A percentile compares a stretch with the other conserved stretches of the same genome.
These are phyloP conservation scores for Hypoxylon lenormandii DNA, from an alignment of 495 filamentous ascomycete genomes.

Conservation along the genomic window DNA sequence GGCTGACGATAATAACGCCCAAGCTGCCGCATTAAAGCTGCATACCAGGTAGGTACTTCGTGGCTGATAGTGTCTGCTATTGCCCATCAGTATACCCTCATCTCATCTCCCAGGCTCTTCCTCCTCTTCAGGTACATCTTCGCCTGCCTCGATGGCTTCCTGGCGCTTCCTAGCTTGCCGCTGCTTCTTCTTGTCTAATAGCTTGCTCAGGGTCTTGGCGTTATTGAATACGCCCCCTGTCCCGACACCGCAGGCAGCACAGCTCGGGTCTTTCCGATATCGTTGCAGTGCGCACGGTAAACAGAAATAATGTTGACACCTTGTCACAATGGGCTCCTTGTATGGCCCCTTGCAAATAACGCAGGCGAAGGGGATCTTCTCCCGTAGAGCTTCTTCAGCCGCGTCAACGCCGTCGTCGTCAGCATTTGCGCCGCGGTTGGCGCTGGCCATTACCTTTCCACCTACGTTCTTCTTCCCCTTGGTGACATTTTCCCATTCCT, in stretches of 20 bases:
- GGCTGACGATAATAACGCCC: too few species aligned
- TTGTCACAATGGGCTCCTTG: constrained; percentile 83
- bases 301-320: constrained; percentile 96
- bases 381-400: constrained; percentile 79
- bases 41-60: too few species aligned
- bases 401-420: constrained; percentile 70
- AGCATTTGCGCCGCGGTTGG: constrained; percentile 59
- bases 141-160: constrained; percentile 76
- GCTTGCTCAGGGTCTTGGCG: constrained; percentile 81
- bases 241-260: constrained; percentile 84
- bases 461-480: constrained; percentile 76
- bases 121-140: constrained; percentile 75
- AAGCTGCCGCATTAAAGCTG: too few species aligned
- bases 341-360: constrained; percentile 88
- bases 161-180: constrained; percentile 73
- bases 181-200: constrained; percentile 86
- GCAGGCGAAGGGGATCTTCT: constrained; percentile 95
- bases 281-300: constrained; percentile 84
- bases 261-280: constrained; percentile 81
- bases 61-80: neutral
- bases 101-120: constrained; percentile 52
- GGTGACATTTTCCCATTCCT: constrained; percentile 87
- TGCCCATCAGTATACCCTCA: constrained; percentile 1
- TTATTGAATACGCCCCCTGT: constrained; percentile 91
- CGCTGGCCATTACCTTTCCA: constrained; percentile 73